Base-by-base conservation (phyloP, 192 early-diverging fungal genomes). In the Gonapodya sp. region DNA sequence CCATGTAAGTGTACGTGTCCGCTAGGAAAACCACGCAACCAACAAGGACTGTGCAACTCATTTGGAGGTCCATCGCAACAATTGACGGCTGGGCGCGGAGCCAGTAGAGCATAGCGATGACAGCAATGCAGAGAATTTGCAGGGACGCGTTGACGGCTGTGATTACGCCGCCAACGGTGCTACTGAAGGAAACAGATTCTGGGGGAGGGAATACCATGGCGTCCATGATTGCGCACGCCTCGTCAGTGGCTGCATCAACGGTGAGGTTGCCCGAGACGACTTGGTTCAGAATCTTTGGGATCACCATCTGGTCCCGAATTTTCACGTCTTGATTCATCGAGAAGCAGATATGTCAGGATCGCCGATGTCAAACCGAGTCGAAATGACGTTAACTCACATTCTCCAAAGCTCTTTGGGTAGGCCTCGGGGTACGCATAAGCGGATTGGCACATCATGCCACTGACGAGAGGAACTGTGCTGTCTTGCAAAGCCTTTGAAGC, bases 401-500 rank as follows among this genome's bases (percentile, higher is more conserved):
- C 46, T 64, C 46, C 46, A 64, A 64, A 64, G 24, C 46, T 64
- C 46, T 64, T 64, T 16, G 46, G 46, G 46, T 64, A 64, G 8
- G 46, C 8, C 24, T 64, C 46, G 46, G 46, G 46, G 46, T 64
- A 64, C 8, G 46, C 46, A 24, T 64, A 64, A 16, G 46, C 46
- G 46, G 46, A 64, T 64, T 64, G 46, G 46, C 46, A 64, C 46
- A 64, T 16, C 8, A 64, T 64, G 46, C 46, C 46, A 64, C 46
- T 64, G 46, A 64, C 46, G 46, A 24, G 8, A 64, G 46, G 46
- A 24, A 16, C 24, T 24, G 46, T 64, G 46, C 46, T 64, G 46
- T 64, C 46, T 64, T 64, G 46, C 46, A 64, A 64, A 64, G 46
- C 46, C 46, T 64, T 64, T 64, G 46, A 64, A 64, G 46, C 46